Evolutionary conservation across 2,329 filamentous ascomycete species (phyloP).

Genomic region (Calonectria naviculata): DNA sequence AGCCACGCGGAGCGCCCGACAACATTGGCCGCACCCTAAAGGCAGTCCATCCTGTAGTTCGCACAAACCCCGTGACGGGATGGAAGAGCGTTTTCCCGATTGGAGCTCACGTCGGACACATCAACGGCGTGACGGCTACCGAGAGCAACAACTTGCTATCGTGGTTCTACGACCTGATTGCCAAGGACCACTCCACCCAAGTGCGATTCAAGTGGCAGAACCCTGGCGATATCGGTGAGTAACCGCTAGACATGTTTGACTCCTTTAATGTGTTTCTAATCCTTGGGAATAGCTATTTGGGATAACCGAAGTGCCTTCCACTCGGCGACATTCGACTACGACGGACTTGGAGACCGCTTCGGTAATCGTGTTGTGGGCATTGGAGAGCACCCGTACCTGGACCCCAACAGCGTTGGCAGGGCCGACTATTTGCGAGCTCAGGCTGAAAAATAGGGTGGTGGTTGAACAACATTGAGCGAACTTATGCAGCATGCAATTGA

Average conservation of each 20-base stretch:
- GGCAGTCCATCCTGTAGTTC: constrained; percentile 64
- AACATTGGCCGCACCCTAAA: constrained; percentile 60
- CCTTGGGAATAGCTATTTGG: constrained; percentile 59
- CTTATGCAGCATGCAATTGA: constrained; percentile 5
- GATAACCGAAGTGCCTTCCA: constrained; percentile 69
- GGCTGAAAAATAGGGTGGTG: neutral
- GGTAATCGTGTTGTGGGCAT: constrained; percentile 63
- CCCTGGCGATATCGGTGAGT: constrained; percentile 54
- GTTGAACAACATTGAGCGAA: neutral
- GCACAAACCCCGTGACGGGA: constrained; percentile 68
- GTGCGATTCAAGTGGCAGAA: constrained; percentile 58
- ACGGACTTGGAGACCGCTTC: constrained; percentile 57
- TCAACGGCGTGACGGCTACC: constrained; percentile 60
- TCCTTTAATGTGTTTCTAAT: neutral
- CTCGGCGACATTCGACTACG: constrained; percentile 64
- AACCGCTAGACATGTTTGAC: too few relatives aligned
- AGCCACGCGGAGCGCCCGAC: constrained; percentile 59
- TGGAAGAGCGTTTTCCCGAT: constrained; percentile 67
- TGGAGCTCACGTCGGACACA: constrained; percentile 60
- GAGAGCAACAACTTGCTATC: constrained; percentile 61
- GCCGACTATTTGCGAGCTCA: constrained; percentile 5
- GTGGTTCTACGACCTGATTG: constrained; percentile 63
- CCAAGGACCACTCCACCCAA: constrained; percentile 68
- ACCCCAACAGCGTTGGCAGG: constrained; percentile 13
- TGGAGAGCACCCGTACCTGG: constrained; percentile 47